These are phyloP conservation scores for Bauhinia variegata DNA, from an alignment of 306 rosid genomes.

Conservation along the genomic window DNA sequence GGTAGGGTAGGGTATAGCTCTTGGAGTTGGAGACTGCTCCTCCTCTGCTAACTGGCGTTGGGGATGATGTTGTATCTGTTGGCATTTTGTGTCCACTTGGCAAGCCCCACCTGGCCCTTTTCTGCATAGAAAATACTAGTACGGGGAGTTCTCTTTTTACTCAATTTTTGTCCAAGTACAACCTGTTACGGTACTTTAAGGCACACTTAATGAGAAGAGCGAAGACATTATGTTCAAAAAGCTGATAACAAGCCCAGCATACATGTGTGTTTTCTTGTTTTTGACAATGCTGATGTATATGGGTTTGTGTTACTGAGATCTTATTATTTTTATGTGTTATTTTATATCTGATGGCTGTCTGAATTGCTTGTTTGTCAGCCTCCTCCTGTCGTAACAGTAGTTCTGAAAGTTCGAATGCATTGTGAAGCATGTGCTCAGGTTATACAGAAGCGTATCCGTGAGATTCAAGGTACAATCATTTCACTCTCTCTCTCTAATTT, in stretches of 20 bases:
- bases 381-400: slow-evolving; percentile 65
- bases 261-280: too few relatives aligned
- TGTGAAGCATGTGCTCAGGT: slow-evolving; percentile 93
- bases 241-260: too few relatives aligned
- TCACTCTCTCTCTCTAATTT: neutral
- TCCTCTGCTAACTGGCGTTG: slow-evolving; percentile 7
- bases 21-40: slow-evolving; percentile 21
- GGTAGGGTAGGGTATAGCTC: slow-evolving; percentile 11
- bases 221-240: too few relatives aligned
- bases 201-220: too few relatives aligned
- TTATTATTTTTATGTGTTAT: too few relatives aligned
- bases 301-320: too few relatives aligned
- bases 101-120: slow-evolving; percentile 20
- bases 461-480: slow-evolving; percentile 69
- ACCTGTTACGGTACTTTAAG: too few relatives aligned
- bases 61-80: slow-evolving; percentile 1
- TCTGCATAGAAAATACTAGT: slow-evolving; percentile 8
- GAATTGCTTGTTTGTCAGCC: slow-evolving; percentile 52
- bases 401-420: slow-evolving; percentile 76
- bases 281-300: too few relatives aligned
- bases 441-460: slow-evolving; percentile 70
- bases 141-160: neutral
- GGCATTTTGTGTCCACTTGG: neutral
- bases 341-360: neutral
- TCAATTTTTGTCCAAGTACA: neutral